Conservation (phyloP, 2,329 filamentous ascomycete genomes). For the Penicillium sp. region DNA sequence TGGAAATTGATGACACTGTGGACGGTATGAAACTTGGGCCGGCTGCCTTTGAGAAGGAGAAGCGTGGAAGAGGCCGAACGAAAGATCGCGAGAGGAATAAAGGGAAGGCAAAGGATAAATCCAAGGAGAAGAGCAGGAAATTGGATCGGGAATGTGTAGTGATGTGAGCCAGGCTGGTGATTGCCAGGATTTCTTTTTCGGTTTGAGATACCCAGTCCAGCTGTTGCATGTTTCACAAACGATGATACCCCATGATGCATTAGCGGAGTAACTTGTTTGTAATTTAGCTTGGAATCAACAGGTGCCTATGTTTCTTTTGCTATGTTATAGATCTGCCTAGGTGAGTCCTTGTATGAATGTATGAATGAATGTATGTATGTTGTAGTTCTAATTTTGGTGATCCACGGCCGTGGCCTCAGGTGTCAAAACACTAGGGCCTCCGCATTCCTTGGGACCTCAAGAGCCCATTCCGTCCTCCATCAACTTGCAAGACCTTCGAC, state of each 20-base stretch:
- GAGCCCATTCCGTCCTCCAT: conserved; percentile 24
- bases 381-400: not conserved
- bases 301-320: not conserved
- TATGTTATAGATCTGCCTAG: not conserved
- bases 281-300: not conserved
- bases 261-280: not conserved
- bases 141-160: conserved; percentile 47
- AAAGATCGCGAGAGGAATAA: conserved; percentile 25
- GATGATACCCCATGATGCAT: conserved; percentile 11
- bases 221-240: conserved; percentile 1
- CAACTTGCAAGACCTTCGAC: conserved; percentile 1
- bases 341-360: not conserved
- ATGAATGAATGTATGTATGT: too few relatives aligned
- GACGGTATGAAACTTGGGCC: conserved; percentile 19
- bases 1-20: conserved; percentile 21
- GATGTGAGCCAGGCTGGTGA: conserved; percentile 32
- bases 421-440: conserved; percentile 11
- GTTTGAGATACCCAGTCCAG: conserved; percentile 12
- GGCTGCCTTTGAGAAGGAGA: conserved; percentile 24
- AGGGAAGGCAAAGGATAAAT: conserved; percentile 35
- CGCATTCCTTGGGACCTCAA: conserved; percentile 16
- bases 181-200: conserved; percentile 1
- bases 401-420: conserved; percentile 4
- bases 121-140: conserved; percentile 37
- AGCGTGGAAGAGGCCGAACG: conserved; percentile 21